These are phyloP conservation scores for Lactuca sativa DNA, from an alignment of 129 eudicot species.

Conservation along the genomic window DNA sequence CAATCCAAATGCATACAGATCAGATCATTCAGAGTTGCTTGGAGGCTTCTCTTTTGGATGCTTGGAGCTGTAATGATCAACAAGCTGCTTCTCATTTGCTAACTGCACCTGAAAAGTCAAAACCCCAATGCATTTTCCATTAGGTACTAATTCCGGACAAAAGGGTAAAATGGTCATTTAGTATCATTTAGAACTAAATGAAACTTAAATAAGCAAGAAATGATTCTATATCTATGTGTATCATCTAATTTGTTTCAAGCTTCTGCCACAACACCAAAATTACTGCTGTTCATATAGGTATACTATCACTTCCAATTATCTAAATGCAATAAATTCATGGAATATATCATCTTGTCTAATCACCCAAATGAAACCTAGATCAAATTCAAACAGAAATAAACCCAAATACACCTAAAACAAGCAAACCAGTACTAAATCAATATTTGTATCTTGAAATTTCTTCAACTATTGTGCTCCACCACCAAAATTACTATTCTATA, in stretches of 20 bases:
- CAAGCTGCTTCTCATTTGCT: constrained; percentile 89
- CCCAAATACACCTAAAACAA: not conserved
- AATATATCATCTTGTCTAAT: not conserved
- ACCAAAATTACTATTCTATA: constrained; percentile 2
- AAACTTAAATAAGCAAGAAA: too few relatives aligned
- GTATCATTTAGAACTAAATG: not conserved
- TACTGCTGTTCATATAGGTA: not conserved
- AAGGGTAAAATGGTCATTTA: not conserved
- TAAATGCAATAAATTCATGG: not conserved
- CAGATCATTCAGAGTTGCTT: constrained; percentile 62
- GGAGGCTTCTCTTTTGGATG: constrained; percentile 95
- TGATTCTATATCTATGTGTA: too few relatives aligned
- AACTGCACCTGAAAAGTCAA: constrained; percentile 56
- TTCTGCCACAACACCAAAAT: not conserved
- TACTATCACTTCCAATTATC: too few relatives aligned
- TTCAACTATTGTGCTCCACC: not conserved
- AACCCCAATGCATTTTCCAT: not conserved
- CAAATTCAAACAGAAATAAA: not conserved
- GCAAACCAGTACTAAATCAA: not conserved
- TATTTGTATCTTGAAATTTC: not conserved
- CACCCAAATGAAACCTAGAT: constrained; percentile 1
- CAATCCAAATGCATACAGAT: not conserved
- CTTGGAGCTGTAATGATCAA: constrained; percentile 83
- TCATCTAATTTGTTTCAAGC: too few relatives aligned
- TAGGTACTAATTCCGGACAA: too few relatives aligned